Evolutionary conservation across 352 stramenopile species (phyloP), one percentile per base, ranked within the genome.

Genomic region (Thalassiosira allenii): DNA sequence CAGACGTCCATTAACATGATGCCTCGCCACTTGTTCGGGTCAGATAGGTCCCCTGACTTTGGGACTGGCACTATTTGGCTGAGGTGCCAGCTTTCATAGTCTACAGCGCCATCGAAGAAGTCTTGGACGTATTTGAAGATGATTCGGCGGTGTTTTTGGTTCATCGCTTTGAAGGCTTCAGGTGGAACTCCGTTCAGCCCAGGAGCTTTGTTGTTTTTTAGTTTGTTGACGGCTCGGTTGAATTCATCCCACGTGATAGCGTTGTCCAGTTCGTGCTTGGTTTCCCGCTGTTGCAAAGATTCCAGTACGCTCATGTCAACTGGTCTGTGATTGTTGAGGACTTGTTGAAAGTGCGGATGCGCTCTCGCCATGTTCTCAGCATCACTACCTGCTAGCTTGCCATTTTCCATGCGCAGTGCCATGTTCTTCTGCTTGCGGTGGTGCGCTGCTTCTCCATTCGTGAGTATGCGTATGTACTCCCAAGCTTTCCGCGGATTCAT

Each of bases 1-100:
- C 27, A 27, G 12, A 81, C 61, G 32, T 83, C 72, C 63, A 79
- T 75, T 51, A 74, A 33, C n/a, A 47, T 77, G 3, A 80, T 47
- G 1, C 33, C 40, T 70, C 59, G 51, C 12, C 27, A 79, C n/a
- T 83, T 79, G 59, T 83, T 79, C 2, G 54, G 53, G 29, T 80
- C 43, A 3, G 1, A 23, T 27, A 58, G n/a, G 22, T 76, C 44
- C n/a, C 40, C 49, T 49, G 30, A 52, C 49, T 84, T 80, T 1
- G 53, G 76, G 17, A 84, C 23, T 43, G 23, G 14, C 20, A 56
- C 30, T 56, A n/a, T 12, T 20, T 53, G 25, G 2, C 57, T 43
- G 29, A 40, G 17, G 52, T 83, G 75, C 66, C 75, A 83, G 23
- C 57, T 37, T 11, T 75, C 11, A 33, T 65, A 83, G 30, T 83